phyloP scores from a whole-genome alignment of 1,139 yeast genomes.

The Yamadazyma sp. region DNA sequence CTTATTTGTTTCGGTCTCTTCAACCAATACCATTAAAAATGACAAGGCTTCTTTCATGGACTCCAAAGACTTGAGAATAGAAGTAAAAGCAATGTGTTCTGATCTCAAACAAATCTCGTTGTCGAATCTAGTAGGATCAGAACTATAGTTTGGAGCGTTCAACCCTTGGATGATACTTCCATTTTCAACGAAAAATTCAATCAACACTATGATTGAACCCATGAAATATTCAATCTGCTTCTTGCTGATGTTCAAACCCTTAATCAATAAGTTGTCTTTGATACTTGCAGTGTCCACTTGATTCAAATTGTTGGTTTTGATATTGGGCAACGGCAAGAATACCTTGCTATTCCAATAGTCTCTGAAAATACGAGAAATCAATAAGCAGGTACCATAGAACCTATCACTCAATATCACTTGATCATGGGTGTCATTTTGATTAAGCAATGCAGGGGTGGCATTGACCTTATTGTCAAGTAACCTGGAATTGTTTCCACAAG shows the following conservation, averaged over 20 bases:
- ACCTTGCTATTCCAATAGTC: conserved; percentile 76
- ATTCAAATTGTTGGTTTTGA: conserved; percentile 40
- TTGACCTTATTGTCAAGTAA: conserved; percentile 26
- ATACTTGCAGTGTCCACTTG: conserved; percentile 41
- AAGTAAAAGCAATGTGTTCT: conserved; percentile 84
- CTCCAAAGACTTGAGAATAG: conserved; percentile 71
- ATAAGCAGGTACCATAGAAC: conserved; percentile 85
- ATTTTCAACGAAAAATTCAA: conserved; percentile 56
- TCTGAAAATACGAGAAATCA: conserved; percentile 74
- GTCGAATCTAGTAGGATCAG: conserved; percentile 48
- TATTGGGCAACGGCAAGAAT: conserved; percentile 49
- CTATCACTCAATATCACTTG: conserved; percentile 87
- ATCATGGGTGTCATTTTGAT: conserved; percentile 35
- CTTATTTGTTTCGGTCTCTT: conserved; percentile 59
- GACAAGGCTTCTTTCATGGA: conserved; percentile 90
- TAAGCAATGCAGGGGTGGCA: conserved; percentile 7
- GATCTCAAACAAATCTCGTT: conserved; percentile 81
- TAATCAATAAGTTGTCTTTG: conserved; percentile 46
- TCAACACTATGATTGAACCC: conserved; percentile 63
- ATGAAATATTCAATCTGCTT: conserved; percentile 62
- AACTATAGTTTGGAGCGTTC: conserved; percentile 47
- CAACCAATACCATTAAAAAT: conserved; percentile 76
- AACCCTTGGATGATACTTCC: conserved; percentile 67
- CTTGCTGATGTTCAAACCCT: conserved; percentile 51
- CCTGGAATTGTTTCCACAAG: conserved; percentile 56